These are phyloP conservation scores for Mariannaea sp. DNA, from an alignment of 2,329 filamentous ascomycete genomes.

Conservation along the genomic window DNA sequence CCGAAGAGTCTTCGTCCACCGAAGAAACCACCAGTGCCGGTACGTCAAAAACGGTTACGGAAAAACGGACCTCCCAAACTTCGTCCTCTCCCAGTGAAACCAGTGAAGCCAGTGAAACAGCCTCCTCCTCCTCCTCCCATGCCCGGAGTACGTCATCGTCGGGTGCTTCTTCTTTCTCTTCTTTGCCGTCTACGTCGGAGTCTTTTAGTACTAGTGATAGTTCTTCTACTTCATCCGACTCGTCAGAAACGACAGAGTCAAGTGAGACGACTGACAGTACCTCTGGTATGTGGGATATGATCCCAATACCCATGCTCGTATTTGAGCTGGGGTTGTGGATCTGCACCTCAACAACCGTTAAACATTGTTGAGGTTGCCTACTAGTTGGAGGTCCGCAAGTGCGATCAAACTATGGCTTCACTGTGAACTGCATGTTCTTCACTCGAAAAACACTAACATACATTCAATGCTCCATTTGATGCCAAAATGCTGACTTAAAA, in stretches of 20 bases:
- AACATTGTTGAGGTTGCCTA: slow-evolving; percentile 17
- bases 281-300: slow-evolving; percentile 41
- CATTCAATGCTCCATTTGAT: neutral
- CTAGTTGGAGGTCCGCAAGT: slow-evolving; percentile 30
- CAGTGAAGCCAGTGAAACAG: slow-evolving; percentile 37
- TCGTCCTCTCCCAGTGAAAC: slow-evolving; percentile 38
- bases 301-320: slow-evolving; percentile 17
- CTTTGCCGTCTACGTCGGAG: slow-evolving; percentile 35
- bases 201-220: slow-evolving; percentile 28
- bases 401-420: slow-evolving; percentile 22
- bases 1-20: slow-evolving; percentile 31
- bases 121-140: slow-evolving; percentile 33
- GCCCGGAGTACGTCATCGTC: slow-evolving; percentile 40
- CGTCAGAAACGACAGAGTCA: slow-evolving; percentile 17
- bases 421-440: slow-evolving; percentile 16
- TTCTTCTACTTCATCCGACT: slow-evolving; percentile 1
- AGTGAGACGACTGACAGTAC: slow-evolving; percentile 25
- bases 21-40: slow-evolving; percentile 37
- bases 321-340: slow-evolving; percentile 19
- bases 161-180: slow-evolving; percentile 33
- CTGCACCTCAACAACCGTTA: slow-evolving; percentile 25
- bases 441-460: neutral
- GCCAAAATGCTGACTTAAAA: slow-evolving; percentile 20
- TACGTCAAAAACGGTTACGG: slow-evolving; percentile 37
- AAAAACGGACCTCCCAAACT: slow-evolving; percentile 36